phyloP scores from a whole-genome alignment of 352 stramenopile genomes.

The Pythium aristosporum region DNA sequence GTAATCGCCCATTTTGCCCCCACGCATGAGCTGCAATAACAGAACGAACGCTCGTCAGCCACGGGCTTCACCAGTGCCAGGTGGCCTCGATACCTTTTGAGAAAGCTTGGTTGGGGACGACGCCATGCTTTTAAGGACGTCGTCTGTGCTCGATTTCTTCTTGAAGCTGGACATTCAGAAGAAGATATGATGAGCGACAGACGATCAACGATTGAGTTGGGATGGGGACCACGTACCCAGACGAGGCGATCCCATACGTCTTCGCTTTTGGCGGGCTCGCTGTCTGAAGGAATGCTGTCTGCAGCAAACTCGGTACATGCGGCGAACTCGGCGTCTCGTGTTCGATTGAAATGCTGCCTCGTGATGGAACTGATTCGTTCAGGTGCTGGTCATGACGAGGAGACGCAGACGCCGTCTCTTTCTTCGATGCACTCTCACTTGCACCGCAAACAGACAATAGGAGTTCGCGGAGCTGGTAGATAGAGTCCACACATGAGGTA shows the following conservation, averaged over 20 bases:
- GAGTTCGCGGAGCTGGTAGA: conserved; percentile 60
- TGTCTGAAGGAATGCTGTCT: conserved; percentile 60
- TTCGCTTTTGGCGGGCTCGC: conserved; percentile 55
- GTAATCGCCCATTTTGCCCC: conserved; percentile 72
- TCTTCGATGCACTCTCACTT: conserved; percentile 22
- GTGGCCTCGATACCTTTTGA: conserved; percentile 44
- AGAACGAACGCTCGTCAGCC: not conserved
- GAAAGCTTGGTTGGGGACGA: conserved; percentile 55
- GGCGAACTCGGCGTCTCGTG: conserved; percentile 3
- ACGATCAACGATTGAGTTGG: not conserved
- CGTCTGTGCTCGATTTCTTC: conserved; percentile 44
- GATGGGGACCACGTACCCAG: conserved; percentile 29
- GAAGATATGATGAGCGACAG: not conserved
- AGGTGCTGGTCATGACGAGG: not conserved
- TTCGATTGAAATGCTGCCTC: not conserved
- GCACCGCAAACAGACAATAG: conserved; percentile 45
- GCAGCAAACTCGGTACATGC: conserved; percentile 46
- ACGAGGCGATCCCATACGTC: conserved; percentile 49
- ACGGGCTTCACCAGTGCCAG: not conserved
- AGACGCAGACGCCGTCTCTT: not conserved
- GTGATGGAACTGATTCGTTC: not conserved
- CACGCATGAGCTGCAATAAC: conserved; percentile 52
- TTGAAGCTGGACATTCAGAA: conserved; percentile 37
- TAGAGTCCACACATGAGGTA: not conserved
- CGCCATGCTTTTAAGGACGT: conserved; percentile 63